Conservation (phyloP, 2,329 filamentous ascomycete species). For the Colletotrichum phormii region DNA sequence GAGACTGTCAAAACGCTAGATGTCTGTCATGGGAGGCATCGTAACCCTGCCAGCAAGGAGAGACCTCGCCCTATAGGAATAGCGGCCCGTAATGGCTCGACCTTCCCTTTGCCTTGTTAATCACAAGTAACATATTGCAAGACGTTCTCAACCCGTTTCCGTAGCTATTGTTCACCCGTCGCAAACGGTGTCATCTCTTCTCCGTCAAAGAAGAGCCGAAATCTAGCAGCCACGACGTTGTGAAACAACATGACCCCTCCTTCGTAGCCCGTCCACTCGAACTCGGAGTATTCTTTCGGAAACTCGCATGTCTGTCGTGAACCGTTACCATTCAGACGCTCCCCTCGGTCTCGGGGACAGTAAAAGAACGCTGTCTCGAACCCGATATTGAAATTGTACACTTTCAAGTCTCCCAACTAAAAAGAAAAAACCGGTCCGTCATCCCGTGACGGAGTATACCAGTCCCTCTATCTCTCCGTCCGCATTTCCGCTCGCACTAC, state of each 20-base stretch:
- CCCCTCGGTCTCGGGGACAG: background rate
- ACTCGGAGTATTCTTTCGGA: background rate
- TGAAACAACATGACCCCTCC: background rate
- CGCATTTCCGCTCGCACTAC: background rate
- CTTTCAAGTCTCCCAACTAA: too few species aligned
- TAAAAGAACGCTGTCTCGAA: too few species aligned
- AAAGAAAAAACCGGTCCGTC: background rate
- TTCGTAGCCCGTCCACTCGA: background rate
- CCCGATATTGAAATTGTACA: too few species aligned
- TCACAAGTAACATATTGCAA: background rate
- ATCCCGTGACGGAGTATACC: background rate
- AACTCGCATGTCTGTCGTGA: background rate
- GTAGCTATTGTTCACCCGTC: background rate
- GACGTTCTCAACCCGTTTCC: background rate
- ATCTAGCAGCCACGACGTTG: background rate
- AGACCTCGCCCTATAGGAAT: too few species aligned
- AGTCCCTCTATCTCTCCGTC: background rate
- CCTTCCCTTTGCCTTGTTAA: background rate
- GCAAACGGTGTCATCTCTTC: background rate
- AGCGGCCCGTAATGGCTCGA: background rate
- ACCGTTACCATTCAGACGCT: background rate
- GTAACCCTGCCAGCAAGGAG: background rate
- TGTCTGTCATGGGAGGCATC: conserved; percentile 6
- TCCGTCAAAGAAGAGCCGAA: background rate
- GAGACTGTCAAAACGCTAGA: conserved; percentile 14